Evolutionary conservation across 257 asterid genomes (phyloP).

Genomic region (Gentiana macrophylla): DNA sequence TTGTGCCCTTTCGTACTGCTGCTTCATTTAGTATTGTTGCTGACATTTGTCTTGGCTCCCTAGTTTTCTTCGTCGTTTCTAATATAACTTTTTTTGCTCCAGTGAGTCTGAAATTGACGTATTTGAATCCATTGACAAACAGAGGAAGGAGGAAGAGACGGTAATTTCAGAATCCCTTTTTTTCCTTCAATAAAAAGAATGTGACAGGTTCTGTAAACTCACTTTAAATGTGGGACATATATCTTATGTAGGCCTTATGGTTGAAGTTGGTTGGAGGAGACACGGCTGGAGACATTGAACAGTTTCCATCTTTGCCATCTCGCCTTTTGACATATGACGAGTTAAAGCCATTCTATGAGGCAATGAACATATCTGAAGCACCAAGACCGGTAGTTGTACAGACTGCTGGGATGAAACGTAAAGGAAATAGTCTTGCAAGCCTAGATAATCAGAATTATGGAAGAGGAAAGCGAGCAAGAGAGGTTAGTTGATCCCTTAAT

Average conservation of each 20-base stretch:
- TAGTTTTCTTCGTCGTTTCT: conserved; percentile 6
- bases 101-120: conserved; percentile 94
- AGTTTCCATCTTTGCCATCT: conserved; percentile 68
- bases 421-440: conserved; percentile 69
- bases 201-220: not conserved
- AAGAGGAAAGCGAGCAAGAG: conserved; percentile 97
- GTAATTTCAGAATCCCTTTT: conserved; percentile 26
- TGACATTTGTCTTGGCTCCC: not conserved
- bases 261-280: conserved; percentile 37
- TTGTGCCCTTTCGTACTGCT: not conserved
- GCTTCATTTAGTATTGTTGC: not conserved
- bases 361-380: conserved; percentile 69
- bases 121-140: conserved; percentile 80
- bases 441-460: conserved; percentile 95
- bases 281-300: conserved; percentile 36
- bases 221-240: conserved; percentile 9
- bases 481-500: conserved; percentile 41
- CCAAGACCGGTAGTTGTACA: conserved; percentile 33
- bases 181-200: conserved; percentile 2
- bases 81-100: conserved; percentile 16
- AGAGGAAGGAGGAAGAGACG: conserved; percentile 74
- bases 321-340: conserved; percentile 81
- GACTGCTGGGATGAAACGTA: conserved; percentile 61
- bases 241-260: conserved; percentile 57
- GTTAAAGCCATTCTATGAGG: conserved; percentile 68